These are phyloP conservation scores for Blastobotrys indianensis DNA, from an alignment of 1,139 yeast genomes.

Conservation along the genomic window DNA sequence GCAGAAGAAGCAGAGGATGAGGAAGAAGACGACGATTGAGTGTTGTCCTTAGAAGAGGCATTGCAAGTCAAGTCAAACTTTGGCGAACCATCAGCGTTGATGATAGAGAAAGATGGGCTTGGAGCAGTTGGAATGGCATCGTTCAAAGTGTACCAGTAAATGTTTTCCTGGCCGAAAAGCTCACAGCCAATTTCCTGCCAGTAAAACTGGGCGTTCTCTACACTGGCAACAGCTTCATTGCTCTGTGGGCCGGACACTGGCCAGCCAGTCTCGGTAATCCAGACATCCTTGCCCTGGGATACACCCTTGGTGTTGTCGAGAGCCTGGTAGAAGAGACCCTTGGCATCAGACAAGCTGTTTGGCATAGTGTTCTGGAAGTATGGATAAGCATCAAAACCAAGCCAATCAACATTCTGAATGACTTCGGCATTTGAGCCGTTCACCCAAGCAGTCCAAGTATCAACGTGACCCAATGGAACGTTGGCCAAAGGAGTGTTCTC, in stretches of 20 bases:
- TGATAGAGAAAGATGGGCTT: conserved; percentile 21
- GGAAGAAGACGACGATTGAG: neutral
- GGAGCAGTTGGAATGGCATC: conserved; percentile 19
- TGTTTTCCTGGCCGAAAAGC: conserved; percentile 18
- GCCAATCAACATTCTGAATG: conserved; percentile 19
- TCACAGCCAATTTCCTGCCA: conserved; percentile 25
- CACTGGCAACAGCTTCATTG: conserved; percentile 19
- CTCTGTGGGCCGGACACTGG: conserved; percentile 20
- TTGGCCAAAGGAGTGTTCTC: conserved; percentile 16
- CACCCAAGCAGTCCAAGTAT: conserved; percentile 27
- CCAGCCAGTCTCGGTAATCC: conserved; percentile 91
- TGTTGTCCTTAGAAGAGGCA: conserved; percentile 5
- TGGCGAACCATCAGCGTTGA: conserved; percentile 19
- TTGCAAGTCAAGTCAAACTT: conserved; percentile 20
- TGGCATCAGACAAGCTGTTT: conserved; percentile 19
- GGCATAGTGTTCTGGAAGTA: conserved; percentile 26
- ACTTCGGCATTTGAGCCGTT: conserved; percentile 23
- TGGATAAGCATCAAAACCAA: conserved; percentile 24
- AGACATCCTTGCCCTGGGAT: conserved; percentile 57
- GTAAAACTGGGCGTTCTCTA: conserved; percentile 21
- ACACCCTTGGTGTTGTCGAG: conserved; percentile 17
- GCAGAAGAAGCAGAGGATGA: neutral
- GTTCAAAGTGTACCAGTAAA: conserved; percentile 24
- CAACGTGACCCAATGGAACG: conserved; percentile 23
- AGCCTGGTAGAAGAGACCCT: conserved; percentile 18